These are phyloP conservation scores for Podila clonocystis DNA, from an alignment of 192 early-diverging fungal species.

Conservation along the genomic window DNA sequence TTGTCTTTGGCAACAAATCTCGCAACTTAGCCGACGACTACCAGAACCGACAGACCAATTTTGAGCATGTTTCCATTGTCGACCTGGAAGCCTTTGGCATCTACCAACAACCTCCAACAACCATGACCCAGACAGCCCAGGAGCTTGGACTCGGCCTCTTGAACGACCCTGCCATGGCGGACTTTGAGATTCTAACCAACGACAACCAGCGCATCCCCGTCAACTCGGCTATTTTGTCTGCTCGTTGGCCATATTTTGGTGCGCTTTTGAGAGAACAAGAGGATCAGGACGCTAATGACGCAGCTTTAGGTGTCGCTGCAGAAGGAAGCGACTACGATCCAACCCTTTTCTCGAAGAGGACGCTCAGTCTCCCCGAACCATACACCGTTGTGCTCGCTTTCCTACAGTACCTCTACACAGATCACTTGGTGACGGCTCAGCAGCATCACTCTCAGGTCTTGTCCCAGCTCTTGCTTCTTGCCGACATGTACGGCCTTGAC, in stretches of 20 bases:
- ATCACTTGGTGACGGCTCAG: constrained; percentile 71
- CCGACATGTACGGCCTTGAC: constrained; percentile 71
- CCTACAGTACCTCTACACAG: constrained; percentile 75
- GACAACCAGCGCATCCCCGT: constrained; percentile 54
- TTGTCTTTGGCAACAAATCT: constrained; percentile 74
- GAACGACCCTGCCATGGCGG: constrained; percentile 56
- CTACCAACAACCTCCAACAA: constrained; percentile 59
- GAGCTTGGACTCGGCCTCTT: constrained; percentile 59
- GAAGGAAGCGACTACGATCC: constrained; percentile 49
- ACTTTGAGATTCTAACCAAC: constrained; percentile 56
- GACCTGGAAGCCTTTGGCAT: constrained; percentile 77
- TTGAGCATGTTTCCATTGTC: constrained; percentile 71
- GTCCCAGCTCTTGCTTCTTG: constrained; percentile 68
- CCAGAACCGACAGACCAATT: constrained; percentile 79
- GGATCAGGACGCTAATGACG: constrained; percentile 18
- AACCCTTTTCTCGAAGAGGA: constrained; percentile 34
- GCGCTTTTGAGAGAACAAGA: constrained; percentile 48
- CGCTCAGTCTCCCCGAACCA: constrained; percentile 52
- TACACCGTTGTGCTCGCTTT: constrained; percentile 66
- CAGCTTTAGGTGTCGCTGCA: too few species aligned
- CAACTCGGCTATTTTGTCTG: constrained; percentile 55
- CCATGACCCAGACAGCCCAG: constrained; percentile 55
- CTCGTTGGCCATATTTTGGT: constrained; percentile 60
- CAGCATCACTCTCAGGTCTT: constrained; percentile 74
- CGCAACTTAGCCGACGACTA: constrained; percentile 78